phyloP scores from a whole-genome alignment of 1,284 basidiomycete genomes.

The Leccinum pallidistipes region DNA sequence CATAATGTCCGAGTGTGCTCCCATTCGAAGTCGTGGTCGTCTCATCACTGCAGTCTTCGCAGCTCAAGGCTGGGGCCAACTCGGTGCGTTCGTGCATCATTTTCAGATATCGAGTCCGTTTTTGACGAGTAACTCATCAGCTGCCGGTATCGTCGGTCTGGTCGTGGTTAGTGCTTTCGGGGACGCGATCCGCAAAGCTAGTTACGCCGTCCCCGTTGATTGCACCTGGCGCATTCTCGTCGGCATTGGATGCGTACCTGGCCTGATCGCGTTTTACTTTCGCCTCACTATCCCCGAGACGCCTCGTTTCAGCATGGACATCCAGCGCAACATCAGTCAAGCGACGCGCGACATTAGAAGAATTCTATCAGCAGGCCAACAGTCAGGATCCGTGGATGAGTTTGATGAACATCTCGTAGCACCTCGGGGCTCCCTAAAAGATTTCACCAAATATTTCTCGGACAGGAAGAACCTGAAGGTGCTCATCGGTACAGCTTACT shows the following conservation, averaged over 20 bases:
- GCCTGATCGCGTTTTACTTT: conserved; percentile 49
- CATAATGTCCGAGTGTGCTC: conserved; percentile 63
- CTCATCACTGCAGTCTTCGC: conserved; percentile 59
- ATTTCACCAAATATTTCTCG: conserved; percentile 49
- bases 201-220: conserved; percentile 36
- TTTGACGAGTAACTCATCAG: conserved; percentile 25
- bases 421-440: conserved; percentile 47
- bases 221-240: conserved; percentile 48
- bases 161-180: conserved; percentile 38
- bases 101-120: conserved; percentile 1
- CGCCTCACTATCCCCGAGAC: conserved; percentile 60
- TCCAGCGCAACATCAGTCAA: conserved; percentile 61
- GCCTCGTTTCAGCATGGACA: conserved; percentile 71
- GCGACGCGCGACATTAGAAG: conserved; percentile 52
- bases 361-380: conserved; percentile 42
- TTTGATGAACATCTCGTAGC: conserved; percentile 38
- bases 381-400: conserved; percentile 38
- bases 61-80: conserved; percentile 56
- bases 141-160: conserved; percentile 42
- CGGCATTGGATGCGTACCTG: conserved; percentile 35
- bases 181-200: conserved; percentile 30
- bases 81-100: conserved; percentile 36
- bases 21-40: conserved; percentile 54
- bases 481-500: conserved; percentile 48
- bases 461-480: conserved; percentile 46